Conservation (phyloP, 2,329 filamentous ascomycete genomes). For the Ceratocystis cubensis region DNA sequence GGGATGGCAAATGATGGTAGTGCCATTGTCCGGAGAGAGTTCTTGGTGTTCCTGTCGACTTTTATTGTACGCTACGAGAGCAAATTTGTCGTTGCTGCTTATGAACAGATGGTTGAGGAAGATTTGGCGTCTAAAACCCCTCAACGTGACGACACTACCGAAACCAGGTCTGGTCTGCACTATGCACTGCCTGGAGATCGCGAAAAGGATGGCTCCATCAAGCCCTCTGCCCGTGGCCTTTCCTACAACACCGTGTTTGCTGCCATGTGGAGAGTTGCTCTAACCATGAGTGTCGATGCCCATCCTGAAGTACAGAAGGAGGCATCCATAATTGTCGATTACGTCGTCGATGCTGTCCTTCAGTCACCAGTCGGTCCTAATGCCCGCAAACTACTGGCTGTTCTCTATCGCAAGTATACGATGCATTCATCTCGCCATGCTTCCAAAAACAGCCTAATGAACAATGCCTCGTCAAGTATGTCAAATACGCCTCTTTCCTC, state of each 20-base stretch:
- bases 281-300: slow-evolving; percentile 85
- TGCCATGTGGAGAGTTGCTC: slow-evolving; percentile 83
- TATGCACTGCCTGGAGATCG: slow-evolving; percentile 45
- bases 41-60: slow-evolving; percentile 84
- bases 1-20: slow-evolving; percentile 91
- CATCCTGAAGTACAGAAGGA: slow-evolving; percentile 85
- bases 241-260: slow-evolving; percentile 86
- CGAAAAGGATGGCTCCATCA: slow-evolving; percentile 45
- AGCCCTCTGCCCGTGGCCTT: slow-evolving; percentile 44
- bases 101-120: slow-evolving; percentile 80
- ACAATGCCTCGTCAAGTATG: slow-evolving; percentile 22
- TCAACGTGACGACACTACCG: slow-evolving; percentile 42
- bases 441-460: slow-evolving; percentile 29
- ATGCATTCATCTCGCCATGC: slow-evolving; percentile 30
- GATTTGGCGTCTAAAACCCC: slow-evolving; percentile 52
- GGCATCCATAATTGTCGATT: slow-evolving; percentile 75
- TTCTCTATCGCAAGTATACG: slow-evolving; percentile 46
- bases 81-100: slow-evolving; percentile 84
- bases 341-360: slow-evolving; percentile 64
- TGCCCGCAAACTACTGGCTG: slow-evolving; percentile 60
- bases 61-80: slow-evolving; percentile 84
- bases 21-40: slow-evolving; percentile 83
- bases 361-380: slow-evolving; percentile 61
- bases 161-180: slow-evolving; percentile 51
- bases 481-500: slow-evolving; percentile 37